phyloP scores from a whole-genome alignment of 169 alveolate genomes.

The Theileria sp. region DNA sequence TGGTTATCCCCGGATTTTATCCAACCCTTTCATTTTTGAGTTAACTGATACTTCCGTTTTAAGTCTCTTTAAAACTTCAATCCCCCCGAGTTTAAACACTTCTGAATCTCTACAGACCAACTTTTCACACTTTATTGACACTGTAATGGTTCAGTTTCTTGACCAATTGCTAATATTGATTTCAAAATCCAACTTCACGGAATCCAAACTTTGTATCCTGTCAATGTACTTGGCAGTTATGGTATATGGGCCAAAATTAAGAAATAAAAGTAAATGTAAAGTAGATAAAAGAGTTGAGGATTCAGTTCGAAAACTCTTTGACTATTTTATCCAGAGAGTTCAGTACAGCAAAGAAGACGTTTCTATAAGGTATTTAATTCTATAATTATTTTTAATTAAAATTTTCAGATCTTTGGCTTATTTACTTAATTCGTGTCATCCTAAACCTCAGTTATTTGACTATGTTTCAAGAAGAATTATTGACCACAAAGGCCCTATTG shows the following conservation, averaged over 20 bases:
- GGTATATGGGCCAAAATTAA: conserved; percentile 54
- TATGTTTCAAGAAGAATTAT: conserved; percentile 21
- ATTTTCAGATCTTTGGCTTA: conserved; percentile 17
- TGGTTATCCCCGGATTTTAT: conserved; percentile 21
- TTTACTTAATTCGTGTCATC: conserved; percentile 1
- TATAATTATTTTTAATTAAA: neutral
- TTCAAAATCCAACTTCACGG: conserved; percentile 2
- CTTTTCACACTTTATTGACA: conserved; percentile 3
- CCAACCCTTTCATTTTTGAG: conserved; percentile 38
- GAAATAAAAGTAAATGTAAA: neutral
- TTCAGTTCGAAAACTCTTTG: conserved; percentile 15
- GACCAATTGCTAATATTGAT: conserved; percentile 21
- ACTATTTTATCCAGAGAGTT: neutral
- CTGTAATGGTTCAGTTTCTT: conserved; percentile 28
- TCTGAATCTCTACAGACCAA: neutral
- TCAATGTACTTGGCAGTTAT: conserved; percentile 50
- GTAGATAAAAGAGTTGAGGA: neutral
- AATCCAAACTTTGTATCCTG: conserved; percentile 21
- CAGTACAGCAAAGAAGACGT: neutral
- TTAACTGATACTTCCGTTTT: neutral
- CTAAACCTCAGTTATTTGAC: conserved; percentile 16
- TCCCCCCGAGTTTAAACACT: neutral
- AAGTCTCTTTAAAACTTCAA: neutral
- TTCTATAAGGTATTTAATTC: conserved; percentile 42
- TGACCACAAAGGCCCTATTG: conserved; percentile 18